Conservation (phyloP, 2,329 filamentous ascomycete species). For the Ophiostoma himal-ulmi region DNA sequence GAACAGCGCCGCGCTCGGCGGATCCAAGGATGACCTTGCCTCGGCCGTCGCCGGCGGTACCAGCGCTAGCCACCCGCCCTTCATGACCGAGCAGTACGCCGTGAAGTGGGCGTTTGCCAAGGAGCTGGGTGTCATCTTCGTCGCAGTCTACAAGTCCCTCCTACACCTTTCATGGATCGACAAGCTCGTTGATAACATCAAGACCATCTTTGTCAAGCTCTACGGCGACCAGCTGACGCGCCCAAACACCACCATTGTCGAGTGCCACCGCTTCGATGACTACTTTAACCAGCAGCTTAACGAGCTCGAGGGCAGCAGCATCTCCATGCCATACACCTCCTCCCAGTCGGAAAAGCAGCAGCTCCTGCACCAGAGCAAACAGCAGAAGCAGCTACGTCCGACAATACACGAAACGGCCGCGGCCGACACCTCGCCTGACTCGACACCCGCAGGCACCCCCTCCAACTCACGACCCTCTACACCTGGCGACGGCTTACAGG, state of each 20-base stretch:
- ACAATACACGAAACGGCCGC: constrained; percentile 20
- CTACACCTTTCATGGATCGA: constrained; percentile 96
- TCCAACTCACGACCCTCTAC: constrained; percentile 75
- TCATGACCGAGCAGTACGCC: constrained; percentile 88
- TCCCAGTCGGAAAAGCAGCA: not conserved
- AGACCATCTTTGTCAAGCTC: constrained; percentile 81
- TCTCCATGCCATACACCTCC: not conserved
- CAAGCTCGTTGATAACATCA: constrained; percentile 90
- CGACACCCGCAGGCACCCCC: constrained; percentile 63
- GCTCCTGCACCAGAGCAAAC: not conserved
- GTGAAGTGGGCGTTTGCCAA: constrained; percentile 90
- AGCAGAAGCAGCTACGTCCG: constrained; percentile 37
- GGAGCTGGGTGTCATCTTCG: constrained; percentile 91
- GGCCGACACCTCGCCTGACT: constrained; percentile 54
- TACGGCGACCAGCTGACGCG: constrained; percentile 85
- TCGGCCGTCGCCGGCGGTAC: constrained; percentile 52
- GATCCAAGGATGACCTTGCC: constrained; percentile 52
- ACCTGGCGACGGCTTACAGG: constrained; percentile 57
- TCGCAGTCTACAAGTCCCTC: constrained; percentile 93
- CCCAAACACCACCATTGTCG: constrained; percentile 67
- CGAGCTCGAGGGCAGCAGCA: constrained; percentile 63
- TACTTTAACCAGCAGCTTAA: constrained; percentile 92
- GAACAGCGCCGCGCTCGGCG: constrained; percentile 55
- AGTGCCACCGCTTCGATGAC: constrained; percentile 75
- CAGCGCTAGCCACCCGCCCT: constrained; percentile 48